These are phyloP conservation scores for Diplodia sapinea DNA, from an alignment of 2,329 filamentous ascomycete genomes.

Conservation along the genomic window DNA sequence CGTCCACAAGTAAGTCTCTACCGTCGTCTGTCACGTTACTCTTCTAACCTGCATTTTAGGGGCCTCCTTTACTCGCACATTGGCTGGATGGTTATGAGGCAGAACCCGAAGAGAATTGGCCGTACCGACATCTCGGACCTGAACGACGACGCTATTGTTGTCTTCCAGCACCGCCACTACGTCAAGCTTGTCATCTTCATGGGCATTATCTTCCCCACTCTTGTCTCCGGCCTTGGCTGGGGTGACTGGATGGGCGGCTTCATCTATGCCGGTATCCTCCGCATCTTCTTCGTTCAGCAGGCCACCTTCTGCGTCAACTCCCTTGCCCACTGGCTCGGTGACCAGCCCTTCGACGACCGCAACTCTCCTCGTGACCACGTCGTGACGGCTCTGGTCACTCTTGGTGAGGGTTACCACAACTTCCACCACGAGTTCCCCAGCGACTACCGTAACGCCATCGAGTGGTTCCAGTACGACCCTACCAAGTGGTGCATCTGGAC, in stretches of 20 bases:
- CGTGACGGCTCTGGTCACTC: constrained; percentile 51
- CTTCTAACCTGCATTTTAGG: background rate
- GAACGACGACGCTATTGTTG: constrained; percentile 58
- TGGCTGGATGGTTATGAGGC: constrained; percentile 62
- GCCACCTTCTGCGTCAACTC: constrained; percentile 62
- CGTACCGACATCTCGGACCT: constrained; percentile 59
- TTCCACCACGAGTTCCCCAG: constrained; percentile 55
- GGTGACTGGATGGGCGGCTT: constrained; percentile 57
- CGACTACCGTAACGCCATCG: constrained; percentile 53
- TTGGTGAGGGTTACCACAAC: constrained; percentile 55
- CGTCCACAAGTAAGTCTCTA: constrained; percentile 50
- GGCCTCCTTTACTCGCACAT: constrained; percentile 59
- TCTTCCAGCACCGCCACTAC: constrained; percentile 58
- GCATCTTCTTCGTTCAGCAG: constrained; percentile 61
- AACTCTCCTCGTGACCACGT: constrained; percentile 53
- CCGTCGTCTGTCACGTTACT: constrained; percentile 3
- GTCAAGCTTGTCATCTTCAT: constrained; percentile 56
- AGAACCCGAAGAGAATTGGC: constrained; percentile 60
- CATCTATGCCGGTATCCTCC: constrained; percentile 59
- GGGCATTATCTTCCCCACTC: constrained; percentile 56
- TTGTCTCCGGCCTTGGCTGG: constrained; percentile 57
- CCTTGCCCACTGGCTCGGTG: constrained; percentile 59
- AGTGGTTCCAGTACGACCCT: constrained; percentile 47
- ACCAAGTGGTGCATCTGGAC: constrained; percentile 54
- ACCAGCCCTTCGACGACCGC: constrained; percentile 53